Conservation (phyloP, 1,284 basidiomycete genomes). For the Ganoderma lingzhi region DNA sequence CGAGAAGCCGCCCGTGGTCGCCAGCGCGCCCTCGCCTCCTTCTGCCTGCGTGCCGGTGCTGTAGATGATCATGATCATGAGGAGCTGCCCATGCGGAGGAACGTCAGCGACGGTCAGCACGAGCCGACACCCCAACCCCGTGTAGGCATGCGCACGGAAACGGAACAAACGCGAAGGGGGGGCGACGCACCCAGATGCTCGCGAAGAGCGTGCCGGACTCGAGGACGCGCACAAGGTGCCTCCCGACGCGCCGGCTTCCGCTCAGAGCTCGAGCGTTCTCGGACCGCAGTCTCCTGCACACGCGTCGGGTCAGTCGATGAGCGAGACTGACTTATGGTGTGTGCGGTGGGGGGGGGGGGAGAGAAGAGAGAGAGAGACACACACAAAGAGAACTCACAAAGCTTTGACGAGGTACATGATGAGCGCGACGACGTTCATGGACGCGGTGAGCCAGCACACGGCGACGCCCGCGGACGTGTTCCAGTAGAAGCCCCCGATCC, state of each 20-base stretch:
- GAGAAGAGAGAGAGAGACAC: too few relatives aligned
- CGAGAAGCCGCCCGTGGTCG: conserved; percentile 2
- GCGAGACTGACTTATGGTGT: too few relatives aligned
- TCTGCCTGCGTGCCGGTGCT: not conserved
- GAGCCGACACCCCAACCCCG: too few relatives aligned
- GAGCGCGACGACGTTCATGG: not conserved
- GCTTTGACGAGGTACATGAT: conserved; percentile 3
- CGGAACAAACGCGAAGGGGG: not conserved
- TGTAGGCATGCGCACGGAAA: too few relatives aligned
- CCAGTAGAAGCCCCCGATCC: conserved; percentile 5
- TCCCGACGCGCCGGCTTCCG: not conserved
- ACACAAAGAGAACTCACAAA: not conserved
- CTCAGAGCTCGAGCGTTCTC: not conserved
- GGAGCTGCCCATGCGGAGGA: not conserved
- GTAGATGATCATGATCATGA: conserved; percentile 1
- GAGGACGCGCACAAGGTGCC: conserved; percentile 5
- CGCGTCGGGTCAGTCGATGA: too few relatives aligned
- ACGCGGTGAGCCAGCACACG: conserved; percentile 2
- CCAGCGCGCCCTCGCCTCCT: not conserved
- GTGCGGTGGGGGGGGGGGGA: too few relatives aligned
- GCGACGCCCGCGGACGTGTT: not conserved
- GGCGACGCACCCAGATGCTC: not conserved
- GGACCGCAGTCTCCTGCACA: conserved; percentile 4
- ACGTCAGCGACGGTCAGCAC: not conserved
- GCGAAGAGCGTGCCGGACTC: conserved; percentile 5